Conservation (phyloP, 257 asterid genomes). For the Solanum chiquidenum region DNA sequence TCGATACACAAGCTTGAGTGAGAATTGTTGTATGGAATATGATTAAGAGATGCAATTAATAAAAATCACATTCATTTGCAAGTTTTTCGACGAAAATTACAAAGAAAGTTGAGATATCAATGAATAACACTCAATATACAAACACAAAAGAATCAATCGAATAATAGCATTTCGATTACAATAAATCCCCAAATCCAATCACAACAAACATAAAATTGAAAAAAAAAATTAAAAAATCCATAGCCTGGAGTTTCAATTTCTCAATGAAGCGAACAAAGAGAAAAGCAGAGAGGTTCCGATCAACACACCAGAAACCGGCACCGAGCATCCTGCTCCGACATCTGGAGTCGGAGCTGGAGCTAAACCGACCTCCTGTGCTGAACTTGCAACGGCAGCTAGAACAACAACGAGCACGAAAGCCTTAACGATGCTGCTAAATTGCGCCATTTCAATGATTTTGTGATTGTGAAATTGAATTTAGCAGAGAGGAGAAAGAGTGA, state of each 20-base stretch:
- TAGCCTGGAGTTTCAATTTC: not conserved
- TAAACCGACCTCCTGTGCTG: conserved; percentile 26
- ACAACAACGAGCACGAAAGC: conserved; percentile 11
- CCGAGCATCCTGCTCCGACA: not conserved
- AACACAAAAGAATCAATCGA: not conserved
- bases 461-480: not conserved
- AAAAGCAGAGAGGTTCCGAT: not conserved
- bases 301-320: not conserved
- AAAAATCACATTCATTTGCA: not conserved
- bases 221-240: not conserved
- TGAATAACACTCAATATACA: not conserved
- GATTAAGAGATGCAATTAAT: not conserved
- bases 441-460: conserved; percentile 30
- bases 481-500: not conserved
- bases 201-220: not conserved
- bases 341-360: conserved; percentile 2
- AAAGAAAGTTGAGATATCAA: not conserved
- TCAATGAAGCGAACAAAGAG: not conserved
- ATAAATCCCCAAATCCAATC: not conserved
- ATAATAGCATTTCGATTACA: not conserved
- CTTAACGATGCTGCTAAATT: conserved; percentile 17
- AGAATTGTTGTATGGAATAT: not conserved
- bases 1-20: not conserved
- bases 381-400: conserved; percentile 12
- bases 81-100: not conserved